Percentiles rank a stretch among this genome's conserved stretches.
Conservation (phyloP, 106 monocot species). For the Apostasia shenzhenica region DNA sequence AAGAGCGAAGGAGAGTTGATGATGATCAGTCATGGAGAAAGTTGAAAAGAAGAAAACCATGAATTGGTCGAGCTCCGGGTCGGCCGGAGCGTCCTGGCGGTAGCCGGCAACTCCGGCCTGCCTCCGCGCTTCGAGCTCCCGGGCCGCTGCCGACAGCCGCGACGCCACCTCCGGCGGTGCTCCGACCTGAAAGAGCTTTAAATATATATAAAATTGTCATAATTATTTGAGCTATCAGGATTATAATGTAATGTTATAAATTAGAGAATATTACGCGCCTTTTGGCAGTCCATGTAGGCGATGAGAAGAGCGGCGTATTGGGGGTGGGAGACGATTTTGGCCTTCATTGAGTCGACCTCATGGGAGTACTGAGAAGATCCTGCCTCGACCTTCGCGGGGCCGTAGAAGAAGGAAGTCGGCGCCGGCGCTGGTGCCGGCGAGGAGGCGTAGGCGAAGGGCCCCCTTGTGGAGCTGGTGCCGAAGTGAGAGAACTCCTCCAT, state of each 20-base stretch:
- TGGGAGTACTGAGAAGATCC: neutral
- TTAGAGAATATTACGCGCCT: conserved; percentile 24
- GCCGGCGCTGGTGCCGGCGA: neutral
- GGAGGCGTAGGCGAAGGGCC: conserved; percentile 8
- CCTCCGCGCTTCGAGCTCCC: conserved; percentile 38
- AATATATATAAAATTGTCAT: neutral
- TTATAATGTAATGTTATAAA: neutral
- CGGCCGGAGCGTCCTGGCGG: conserved; percentile 17
- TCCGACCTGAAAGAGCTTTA: conserved; percentile 49
- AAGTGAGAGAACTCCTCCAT: conserved; percentile 23
- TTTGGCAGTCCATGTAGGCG: conserved; percentile 94
- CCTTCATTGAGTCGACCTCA: conserved; percentile 58
- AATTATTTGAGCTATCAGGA: neutral
- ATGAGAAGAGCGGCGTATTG: conserved; percentile 70
- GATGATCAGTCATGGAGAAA: neutral
- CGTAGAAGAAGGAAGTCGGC: conserved; percentile 12
- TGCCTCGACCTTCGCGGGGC: no score
- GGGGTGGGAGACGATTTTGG: conserved; percentile 92
- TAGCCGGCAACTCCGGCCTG: conserved; percentile 10
- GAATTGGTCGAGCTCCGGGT: conserved; percentile 97
- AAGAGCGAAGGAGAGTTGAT: no score
- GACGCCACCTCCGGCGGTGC: conserved; percentile 76
- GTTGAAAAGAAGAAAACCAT: conserved; percentile 38
- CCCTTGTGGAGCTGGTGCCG: conserved; percentile 11
- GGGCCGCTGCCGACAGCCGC: conserved; percentile 37